Evolutionary conservation across 2,329 filamentous ascomycete species (phyloP).

Genomic region (Botryotinia convoluta): DNA sequence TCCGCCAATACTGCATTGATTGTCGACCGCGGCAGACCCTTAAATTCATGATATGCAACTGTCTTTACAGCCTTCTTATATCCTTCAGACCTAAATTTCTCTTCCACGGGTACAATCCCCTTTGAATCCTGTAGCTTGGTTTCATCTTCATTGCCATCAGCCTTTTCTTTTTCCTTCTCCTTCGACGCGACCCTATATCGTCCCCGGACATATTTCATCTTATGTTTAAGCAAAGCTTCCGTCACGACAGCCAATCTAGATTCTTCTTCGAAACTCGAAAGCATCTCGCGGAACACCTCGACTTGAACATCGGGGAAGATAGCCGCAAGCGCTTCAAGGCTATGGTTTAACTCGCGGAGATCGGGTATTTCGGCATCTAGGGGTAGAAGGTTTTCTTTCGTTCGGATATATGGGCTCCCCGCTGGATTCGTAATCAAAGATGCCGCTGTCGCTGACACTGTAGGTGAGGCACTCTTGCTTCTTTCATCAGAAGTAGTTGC

Average conservation of each 20-base stretch:
- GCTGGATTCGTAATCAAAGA: constrained; percentile 18
- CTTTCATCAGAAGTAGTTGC: constrained; percentile 12
- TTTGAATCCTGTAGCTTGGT: constrained; percentile 10
- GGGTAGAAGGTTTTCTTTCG: constrained; percentile 53
- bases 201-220: constrained; percentile 67
- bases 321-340: constrained; percentile 64
- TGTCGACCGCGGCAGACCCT: constrained; percentile 67
- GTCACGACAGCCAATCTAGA: constrained; percentile 75
- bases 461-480: constrained; percentile 36
- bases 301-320: constrained; percentile 80
- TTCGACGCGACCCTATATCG: constrained; percentile 52
- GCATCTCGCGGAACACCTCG: constrained; percentile 80
- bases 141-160: constrained; percentile 34
- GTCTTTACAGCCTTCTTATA: constrained; percentile 68
- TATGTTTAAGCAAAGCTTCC: constrained; percentile 71
- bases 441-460: constrained; percentile 26
- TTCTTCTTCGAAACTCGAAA: constrained; percentile 70
- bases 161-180: constrained; percentile 31
- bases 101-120: constrained; percentile 51
- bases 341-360: constrained; percentile 66
- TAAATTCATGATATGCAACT: constrained; percentile 74
- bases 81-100: constrained; percentile 63
- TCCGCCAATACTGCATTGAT: constrained; percentile 79
- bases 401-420: constrained; percentile 48
- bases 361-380: constrained; percentile 54